Evolutionary conservation across 2,329 filamentous ascomycete species (phyloP), one percentile per base, ranked within the genome.

Genomic region (Ambrosiella cleistominuta): DNA sequence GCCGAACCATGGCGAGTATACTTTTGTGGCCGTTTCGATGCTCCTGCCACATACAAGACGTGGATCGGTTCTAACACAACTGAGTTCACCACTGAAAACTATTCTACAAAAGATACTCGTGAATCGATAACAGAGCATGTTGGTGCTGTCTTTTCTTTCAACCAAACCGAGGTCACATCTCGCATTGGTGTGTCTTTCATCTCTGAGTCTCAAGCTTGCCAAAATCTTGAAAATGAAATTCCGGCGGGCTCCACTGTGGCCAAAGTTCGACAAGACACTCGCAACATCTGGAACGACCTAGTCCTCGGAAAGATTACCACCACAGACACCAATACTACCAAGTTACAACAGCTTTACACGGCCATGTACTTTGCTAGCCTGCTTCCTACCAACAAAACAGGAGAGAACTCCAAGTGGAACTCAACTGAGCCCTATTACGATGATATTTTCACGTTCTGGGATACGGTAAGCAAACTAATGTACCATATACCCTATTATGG

Each of bases 391-490:
- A 85, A 87, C 65, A 79, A 81, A 61, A 86, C 82, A 0, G 82
- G 81, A 0, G 84, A 87, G 65, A 88, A 86, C 61, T 82, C 83
- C 0, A 67, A 74, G 0, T 87, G 83, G 83, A 66, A 70, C 1
- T 82, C 79, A 1, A 63, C 65, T 0, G 83, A 87, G 66, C 83
- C 83, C 1, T 86, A 85, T 64, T 87, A 84, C 64, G 80, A 85
- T 60, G 83, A 87, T 60, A 78, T 83, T 13, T 86, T 85, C 64
- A 86, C 83, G 0, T 75, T 83, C 19, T 87, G 84, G 83, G 77
- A 80, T 60, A 68, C 65, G 35, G 63, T 66, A 57, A 56, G 63
- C 56, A 8, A 17, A 35, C 47, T 40, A 7, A 38, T 38, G 35
- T 17, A 9, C 27, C 27, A 27, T 52, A 35, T 13, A n/a, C 13